Evolutionary conservation across 2,329 filamentous ascomycete genomes (phyloP), one percentile per base, ranked within the genome.

Genomic region (Cladosporium sp.): DNA sequence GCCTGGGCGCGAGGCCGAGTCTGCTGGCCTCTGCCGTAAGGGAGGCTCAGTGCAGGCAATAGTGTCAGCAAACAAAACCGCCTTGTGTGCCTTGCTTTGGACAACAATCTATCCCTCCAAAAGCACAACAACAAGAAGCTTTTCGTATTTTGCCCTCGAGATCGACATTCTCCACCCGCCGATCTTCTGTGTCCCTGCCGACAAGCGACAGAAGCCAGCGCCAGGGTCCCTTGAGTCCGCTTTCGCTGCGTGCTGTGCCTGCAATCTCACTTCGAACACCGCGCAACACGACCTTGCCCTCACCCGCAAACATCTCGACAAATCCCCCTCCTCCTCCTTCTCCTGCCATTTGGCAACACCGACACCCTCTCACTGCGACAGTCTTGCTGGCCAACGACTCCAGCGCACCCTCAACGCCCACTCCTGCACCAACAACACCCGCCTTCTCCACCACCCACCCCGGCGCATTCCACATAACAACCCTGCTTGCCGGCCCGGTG

Each of bases 311-410:
- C 33, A 23, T 12, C 33, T 40, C 31, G 29, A 57, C 52, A 14
- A 35, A 31, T n/a, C 57, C 26, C 50, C 57, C 52, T 31, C 29
- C 29, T 21, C 12, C 16, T 40, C 37, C 37, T 8, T 10, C n/a
- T 23, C 37, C 23, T 44, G 29, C 16, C 29, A 33, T 31, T 11
- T 3, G 18, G 18, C 55, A 11, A 5, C 21, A 46, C 56, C 33
- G 29, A 35, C 11, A 37, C 56, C 6, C 56, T 2, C 56, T 37
- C 28, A 52, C 21, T 31, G 59, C 52, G 26, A 35, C 59, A 62
- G 59, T 62, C 31, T 62, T 62, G 59, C 59, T 62, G 59, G 59
- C 46, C 59, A 62, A 59, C 35, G 37, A 59, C 56, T 59, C 23
- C 56, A 6, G 29, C 52, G 52, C 52, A 46, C 11, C 10, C n/a